A percentile compares a stretch with the other conserved stretches of the same genome.
These are phyloP conservation scores for Botrytis elliptica DNA, from an alignment of 2,329 filamentous ascomycete genomes.

Conservation along the genomic window DNA sequence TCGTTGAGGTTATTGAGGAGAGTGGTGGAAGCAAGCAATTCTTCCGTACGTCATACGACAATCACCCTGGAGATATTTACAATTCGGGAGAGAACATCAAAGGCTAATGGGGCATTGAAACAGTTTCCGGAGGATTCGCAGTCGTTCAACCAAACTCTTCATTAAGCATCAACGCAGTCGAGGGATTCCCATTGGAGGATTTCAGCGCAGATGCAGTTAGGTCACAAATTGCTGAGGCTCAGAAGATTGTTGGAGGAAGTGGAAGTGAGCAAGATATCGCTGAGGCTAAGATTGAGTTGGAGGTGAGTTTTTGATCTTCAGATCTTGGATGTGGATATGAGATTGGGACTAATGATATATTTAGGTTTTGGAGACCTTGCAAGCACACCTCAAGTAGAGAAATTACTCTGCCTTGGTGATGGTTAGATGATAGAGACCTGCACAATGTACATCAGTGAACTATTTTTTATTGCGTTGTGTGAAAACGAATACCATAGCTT, in stretches of 20 bases:
- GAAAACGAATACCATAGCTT: slow-evolving; percentile 22
- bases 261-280: slow-evolving; percentile 97
- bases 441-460: slow-evolving; percentile 39
- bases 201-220: slow-evolving; percentile 91
- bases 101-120: slow-evolving; percentile 8
- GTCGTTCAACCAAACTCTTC: slow-evolving; percentile 92
- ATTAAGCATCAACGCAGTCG: slow-evolving; percentile 97
- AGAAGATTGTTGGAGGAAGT: slow-evolving; percentile 87
- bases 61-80: background rate
- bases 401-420: slow-evolving; percentile 17
- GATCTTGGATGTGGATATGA: background rate
- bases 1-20: slow-evolving; percentile 96
- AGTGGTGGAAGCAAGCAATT: slow-evolving; percentile 87
- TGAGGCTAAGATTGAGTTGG: slow-evolving; percentile 98
- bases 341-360: slow-evolving; percentile 41
- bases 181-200: slow-evolving; percentile 91
- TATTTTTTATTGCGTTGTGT: slow-evolving; percentile 34
- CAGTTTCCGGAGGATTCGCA: slow-evolving; percentile 95
- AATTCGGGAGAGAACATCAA: background rate
- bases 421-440: slow-evolving; percentile 33
- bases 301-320: slow-evolving; percentile 58
- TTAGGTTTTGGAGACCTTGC: slow-evolving; percentile 79
- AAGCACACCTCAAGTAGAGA: slow-evolving; percentile 74
- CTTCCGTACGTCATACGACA: slow-evolving; percentile 72
- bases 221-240: slow-evolving; percentile 88